Base-by-base conservation (phyloP, 805 yeast species). In the Metschnikowia drakensbergensis region DNA sequence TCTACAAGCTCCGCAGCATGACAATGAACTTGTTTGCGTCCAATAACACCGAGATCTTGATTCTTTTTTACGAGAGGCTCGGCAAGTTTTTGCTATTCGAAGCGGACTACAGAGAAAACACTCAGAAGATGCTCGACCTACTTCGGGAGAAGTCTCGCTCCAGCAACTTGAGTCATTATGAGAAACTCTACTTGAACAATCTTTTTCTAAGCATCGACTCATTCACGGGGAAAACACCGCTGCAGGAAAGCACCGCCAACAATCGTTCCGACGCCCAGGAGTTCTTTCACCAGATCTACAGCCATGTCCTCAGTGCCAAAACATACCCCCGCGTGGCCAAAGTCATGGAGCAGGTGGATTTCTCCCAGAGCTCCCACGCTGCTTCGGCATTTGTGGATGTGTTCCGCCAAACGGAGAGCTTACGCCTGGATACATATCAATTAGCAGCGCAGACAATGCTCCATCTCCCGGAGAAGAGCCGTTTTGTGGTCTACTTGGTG, bases 61-160 rank as follows among this genome's bases (percentile, higher is more conserved):
- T 81, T 7, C 75, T 83, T n/a, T 67, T 88, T 37, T 84, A 88
- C 58, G 96, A 90, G 57, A 72, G 80, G 33, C 76, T 88, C 55
- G 96, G 96, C 0, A 72, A 81, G 49, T 80, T 82, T 49, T 69
- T 90, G 43, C 61, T 85, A 38, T 68, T 79, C 52, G 76, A 72
- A 26, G 75, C 80, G 0, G 87, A 82, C 25, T 83, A 81, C 51
- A 70, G 69, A 42, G 75, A 69, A 5, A 69, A 81, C 32, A 87
- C 88, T 79, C 70, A 71, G 11, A 83, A 81, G 50, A 77, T 88
- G 84, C 66, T 89, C 33, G 74, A 68, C 5, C 60, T 84, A 5
- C 63, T 88, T 37, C 76, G 75, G 51, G 70, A 66, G 29, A 77
- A 79, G 49, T 73, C 75, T 44, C 77, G 72, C 42, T 76, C 76